Percentiles rank a stretch among this genome's conserved stretches.
These are phyloP conservation scores for Colletotrichum higginsianum DNA, from an alignment of 2,329 filamentous ascomycete species.

Conservation along the genomic window DNA sequence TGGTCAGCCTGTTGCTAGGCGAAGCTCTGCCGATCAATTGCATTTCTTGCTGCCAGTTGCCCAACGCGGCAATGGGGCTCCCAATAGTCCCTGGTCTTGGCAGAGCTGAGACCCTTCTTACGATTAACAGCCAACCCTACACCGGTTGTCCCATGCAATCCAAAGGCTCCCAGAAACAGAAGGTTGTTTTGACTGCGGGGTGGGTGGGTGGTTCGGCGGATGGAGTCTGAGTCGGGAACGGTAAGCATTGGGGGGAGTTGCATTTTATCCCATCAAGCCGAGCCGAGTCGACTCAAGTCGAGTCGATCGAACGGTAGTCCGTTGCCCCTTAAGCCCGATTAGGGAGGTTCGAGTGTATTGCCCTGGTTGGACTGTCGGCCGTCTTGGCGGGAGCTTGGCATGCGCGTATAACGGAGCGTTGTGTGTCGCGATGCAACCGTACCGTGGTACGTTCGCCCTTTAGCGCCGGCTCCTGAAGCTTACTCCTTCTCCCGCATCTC, in stretches of 20 bases:
- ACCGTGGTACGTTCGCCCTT: not conserved
- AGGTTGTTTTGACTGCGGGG: conserved; percentile 12
- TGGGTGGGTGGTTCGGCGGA: not conserved
- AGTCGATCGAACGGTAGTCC: not conserved
- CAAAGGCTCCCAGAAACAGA: conserved; percentile 9
- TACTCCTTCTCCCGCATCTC: conserved; percentile 12
- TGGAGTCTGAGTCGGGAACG: not conserved
- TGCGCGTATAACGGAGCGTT: conserved; percentile 12
- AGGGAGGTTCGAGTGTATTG: conserved; percentile 30
- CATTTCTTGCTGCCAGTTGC: not conserved
- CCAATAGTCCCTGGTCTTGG: conserved; percentile 16
- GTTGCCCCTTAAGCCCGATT: not conserved
- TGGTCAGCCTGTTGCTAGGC: not conserved
- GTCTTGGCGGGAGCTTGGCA: conserved; percentile 35
- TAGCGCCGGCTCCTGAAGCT: conserved; percentile 31
- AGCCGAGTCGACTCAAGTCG: not conserved
- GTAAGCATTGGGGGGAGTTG: not conserved
- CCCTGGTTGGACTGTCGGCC: conserved; percentile 30
- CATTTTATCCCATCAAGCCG: not conserved
- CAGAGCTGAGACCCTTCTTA: conserved; percentile 1
- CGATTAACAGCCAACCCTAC: not conserved
- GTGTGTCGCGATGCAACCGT: conserved; percentile 21
- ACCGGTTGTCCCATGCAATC: conserved; percentile 2
- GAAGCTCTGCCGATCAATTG: conserved; percentile 1
- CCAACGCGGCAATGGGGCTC: conserved; percentile 6